phyloP scores from a whole-genome alignment of 164 flowering plant genomes.

The Brasenia schreberi region DNA sequence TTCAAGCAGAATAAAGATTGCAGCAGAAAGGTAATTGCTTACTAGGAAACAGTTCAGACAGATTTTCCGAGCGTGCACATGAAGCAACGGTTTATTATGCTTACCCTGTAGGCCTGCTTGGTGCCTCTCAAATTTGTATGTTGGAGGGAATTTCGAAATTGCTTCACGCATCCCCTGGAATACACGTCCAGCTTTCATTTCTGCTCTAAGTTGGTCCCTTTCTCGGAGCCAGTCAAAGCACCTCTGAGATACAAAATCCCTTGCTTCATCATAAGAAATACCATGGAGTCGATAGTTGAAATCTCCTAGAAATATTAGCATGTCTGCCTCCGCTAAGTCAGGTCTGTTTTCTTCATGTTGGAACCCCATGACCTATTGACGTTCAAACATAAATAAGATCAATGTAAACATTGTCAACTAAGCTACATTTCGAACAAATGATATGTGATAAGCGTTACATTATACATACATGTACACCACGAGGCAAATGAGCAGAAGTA shows the following conservation, averaged over 20 bases:
- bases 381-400: background rate
- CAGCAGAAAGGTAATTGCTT: too few species aligned
- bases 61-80: too few species aligned
- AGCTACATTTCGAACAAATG: background rate
- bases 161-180: slow-evolving; percentile 99
- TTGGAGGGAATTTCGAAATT: slow-evolving; percentile 82
- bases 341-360: slow-evolving; percentile 47
- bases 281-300: slow-evolving; percentile 91
- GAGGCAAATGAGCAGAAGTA: slow-evolving; percentile 29
- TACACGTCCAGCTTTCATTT: slow-evolving; percentile 90
- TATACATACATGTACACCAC: slow-evolving; percentile 30
- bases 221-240: slow-evolving; percentile 98
- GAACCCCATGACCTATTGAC: slow-evolving; percentile 25
- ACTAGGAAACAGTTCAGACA: too few species aligned
- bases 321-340: slow-evolving; percentile 88
- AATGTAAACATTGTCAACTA: background rate
- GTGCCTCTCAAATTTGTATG: slow-evolving; percentile 86
- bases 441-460: slow-evolving; percentile 23
- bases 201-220: slow-evolving; percentile 91
- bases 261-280: slow-evolving; percentile 94
- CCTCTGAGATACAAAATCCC: slow-evolving; percentile 96
- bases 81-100: background rate
- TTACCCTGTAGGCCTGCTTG: slow-evolving; percentile 85
- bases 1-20: too few species aligned
- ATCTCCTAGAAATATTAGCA: slow-evolving; percentile 91